Conservation (phyloP, 2,329 filamentous ascomycete species). For the Pseudocercospora eumusae region DNA sequence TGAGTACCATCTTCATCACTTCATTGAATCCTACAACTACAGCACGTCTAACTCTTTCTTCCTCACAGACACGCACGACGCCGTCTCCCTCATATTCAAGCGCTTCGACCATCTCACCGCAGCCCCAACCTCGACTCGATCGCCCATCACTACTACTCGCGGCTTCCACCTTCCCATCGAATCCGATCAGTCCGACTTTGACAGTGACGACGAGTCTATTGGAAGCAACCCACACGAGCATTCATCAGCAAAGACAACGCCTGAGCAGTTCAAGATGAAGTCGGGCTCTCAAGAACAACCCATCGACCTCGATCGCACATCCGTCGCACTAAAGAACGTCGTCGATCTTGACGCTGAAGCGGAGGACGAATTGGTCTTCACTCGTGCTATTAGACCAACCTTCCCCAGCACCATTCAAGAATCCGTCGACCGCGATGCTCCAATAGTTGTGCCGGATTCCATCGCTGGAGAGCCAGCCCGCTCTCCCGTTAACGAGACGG, state of each 20-base stretch:
- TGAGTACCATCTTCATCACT: slow-evolving; percentile 20
- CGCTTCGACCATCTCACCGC: slow-evolving; percentile 15
- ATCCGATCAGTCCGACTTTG: slow-evolving; percentile 33
- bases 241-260: slow-evolving; percentile 37
- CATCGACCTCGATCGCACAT: slow-evolving; percentile 25
- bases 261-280: slow-evolving; percentile 30
- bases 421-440: slow-evolving; percentile 11
- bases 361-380: slow-evolving; percentile 15
- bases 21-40: background rate
- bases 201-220: slow-evolving; percentile 27
- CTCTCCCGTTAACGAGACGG: slow-evolving; percentile 15
- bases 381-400: background rate
- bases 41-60: slow-evolving; percentile 8
- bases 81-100: slow-evolving; percentile 30
- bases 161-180: slow-evolving; percentile 29
- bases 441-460: background rate
- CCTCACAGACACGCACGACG: slow-evolving; percentile 31
- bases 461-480: slow-evolving; percentile 16
- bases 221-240: slow-evolving; percentile 18
- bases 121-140: slow-evolving; percentile 8
- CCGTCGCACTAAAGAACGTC: slow-evolving; percentile 12
- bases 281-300: slow-evolving; percentile 31
- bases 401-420: slow-evolving; percentile 16
- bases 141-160: slow-evolving; percentile 14
- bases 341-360: slow-evolving; percentile 29